Evolutionary conservation across 768 basidiomycete genomes (phyloP).

Genomic region (Pholiota conissans): DNA sequence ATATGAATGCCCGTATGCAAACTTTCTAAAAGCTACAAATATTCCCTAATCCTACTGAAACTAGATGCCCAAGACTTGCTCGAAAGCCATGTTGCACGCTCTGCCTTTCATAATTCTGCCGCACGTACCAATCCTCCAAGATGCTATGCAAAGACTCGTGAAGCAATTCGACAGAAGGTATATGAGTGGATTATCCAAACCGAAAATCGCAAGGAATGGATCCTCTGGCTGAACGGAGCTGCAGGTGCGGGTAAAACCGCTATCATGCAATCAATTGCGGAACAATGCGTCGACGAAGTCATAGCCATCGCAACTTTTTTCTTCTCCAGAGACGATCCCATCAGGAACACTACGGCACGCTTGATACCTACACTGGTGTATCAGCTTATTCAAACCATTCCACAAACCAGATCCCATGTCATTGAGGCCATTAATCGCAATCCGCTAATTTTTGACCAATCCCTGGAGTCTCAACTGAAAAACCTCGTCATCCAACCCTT

Average conservation of each 20-base stretch:
- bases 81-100: no score
- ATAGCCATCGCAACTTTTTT: not conserved
- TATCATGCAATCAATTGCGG: constrained; percentile 3
- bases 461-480: not conserved
- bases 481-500: not conserved
- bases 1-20: no score
- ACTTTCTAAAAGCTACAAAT: no score
- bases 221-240: constrained; percentile 9
- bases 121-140: constrained; percentile 14
- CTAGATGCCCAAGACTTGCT: no score
- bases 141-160: constrained; percentile 16
- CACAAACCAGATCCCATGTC: no score
- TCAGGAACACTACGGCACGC: not conserved
- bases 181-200: not conserved
- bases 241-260: constrained; percentile 11
- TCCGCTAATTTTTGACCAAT: not conserved
- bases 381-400: no score
- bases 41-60: no score
- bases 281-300: not conserved
- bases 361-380: not conserved
- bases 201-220: no score
- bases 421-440: not conserved
- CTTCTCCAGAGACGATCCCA: not conserved
- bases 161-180: not conserved
- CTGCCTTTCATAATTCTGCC: constrained; percentile 14